Evolutionary conservation across 768 basidiomycete genomes (phyloP).

Genomic region (Amanita exitialis): DNA sequence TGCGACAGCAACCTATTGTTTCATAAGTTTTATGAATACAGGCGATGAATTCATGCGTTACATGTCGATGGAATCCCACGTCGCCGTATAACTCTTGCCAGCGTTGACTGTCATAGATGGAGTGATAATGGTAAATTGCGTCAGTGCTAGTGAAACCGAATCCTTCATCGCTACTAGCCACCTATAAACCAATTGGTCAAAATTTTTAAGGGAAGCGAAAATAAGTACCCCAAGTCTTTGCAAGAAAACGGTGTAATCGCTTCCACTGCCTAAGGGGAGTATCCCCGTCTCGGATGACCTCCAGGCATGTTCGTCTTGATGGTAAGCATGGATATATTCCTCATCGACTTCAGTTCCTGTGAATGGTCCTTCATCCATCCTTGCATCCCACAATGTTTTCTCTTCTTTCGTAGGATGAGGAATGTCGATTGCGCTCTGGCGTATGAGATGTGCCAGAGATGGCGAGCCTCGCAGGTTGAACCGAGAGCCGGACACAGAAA

Average conservation of each 20-base stretch:
- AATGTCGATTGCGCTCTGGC: constrained; percentile 54
- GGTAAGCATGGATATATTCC: constrained; percentile 31
- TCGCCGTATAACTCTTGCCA: constrained; percentile 76
- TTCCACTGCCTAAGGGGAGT: constrained; percentile 68
- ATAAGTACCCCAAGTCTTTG: constrained; percentile 51
- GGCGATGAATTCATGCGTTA: constrained; percentile 19
- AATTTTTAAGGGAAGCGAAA: neutral
- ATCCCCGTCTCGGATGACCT: constrained; percentile 33
- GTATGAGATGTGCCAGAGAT: constrained; percentile 71
- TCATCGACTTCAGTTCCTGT: constrained; percentile 26
- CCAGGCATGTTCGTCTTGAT: constrained; percentile 20
- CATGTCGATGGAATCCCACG: constrained; percentile 66
- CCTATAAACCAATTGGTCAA: constrained; percentile 12
- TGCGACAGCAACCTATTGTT: constrained; percentile 48
- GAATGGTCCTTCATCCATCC: constrained; percentile 47
- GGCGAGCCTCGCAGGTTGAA: constrained; percentile 61
- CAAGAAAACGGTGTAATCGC: constrained; percentile 89
- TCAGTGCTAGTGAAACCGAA: constrained; percentile 35
- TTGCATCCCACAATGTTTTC: constrained; percentile 75
- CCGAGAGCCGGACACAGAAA: constrained; percentile 51
- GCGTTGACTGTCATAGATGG: constrained; percentile 59
- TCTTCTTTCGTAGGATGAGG: constrained; percentile 60
- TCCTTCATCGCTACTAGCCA: constrained; percentile 36
- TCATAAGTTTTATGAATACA: neutral
- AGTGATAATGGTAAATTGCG: constrained; percentile 69